phyloP scores from a whole-genome alignment of 192 early-diverging fungal species.

The Endogone sp. region DNA sequence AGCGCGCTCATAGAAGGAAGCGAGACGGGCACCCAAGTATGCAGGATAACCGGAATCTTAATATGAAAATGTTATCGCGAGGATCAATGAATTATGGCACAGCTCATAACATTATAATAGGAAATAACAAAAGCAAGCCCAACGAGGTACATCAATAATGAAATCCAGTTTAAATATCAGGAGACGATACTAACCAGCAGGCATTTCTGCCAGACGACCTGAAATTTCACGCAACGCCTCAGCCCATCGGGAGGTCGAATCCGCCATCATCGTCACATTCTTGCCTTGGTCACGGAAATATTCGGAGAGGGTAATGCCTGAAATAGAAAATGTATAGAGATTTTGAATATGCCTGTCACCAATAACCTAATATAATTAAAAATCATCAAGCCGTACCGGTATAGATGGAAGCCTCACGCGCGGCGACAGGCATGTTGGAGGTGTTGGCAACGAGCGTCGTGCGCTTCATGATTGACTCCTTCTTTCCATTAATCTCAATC shows the following conservation, averaged over 20 bases:
- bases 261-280: slow-evolving; percentile 99
- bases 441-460: slow-evolving; percentile 99
- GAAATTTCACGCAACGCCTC: slow-evolving; percentile 99
- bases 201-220: slow-evolving; percentile 99
- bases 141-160: too few relatives aligned
- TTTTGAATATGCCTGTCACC: too few relatives aligned
- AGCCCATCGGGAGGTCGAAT: slow-evolving; percentile 99
- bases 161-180: neutral
- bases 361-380: neutral
- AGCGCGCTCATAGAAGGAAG: slow-evolving; percentile 99
- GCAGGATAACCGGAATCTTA: slow-evolving; percentile 98
- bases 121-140: too few relatives aligned
- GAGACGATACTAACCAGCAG: too few relatives aligned
- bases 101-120: too few relatives aligned
- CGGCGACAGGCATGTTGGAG: slow-evolving; percentile 99
- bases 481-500: slow-evolving; percentile 88
- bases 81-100: neutral
- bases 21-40: slow-evolving; percentile 97
- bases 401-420: slow-evolving; percentile 99
- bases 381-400: too few relatives aligned
- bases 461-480: slow-evolving; percentile 99
- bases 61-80: slow-evolving; percentile 28
- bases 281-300: slow-evolving; percentile 99
- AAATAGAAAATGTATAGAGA: too few relatives aligned
- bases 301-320: slow-evolving; percentile 99